phyloP scores from a whole-genome alignment of 2,329 filamentous ascomycete genomes.

The Phyllosticta citrichinensis region DNA sequence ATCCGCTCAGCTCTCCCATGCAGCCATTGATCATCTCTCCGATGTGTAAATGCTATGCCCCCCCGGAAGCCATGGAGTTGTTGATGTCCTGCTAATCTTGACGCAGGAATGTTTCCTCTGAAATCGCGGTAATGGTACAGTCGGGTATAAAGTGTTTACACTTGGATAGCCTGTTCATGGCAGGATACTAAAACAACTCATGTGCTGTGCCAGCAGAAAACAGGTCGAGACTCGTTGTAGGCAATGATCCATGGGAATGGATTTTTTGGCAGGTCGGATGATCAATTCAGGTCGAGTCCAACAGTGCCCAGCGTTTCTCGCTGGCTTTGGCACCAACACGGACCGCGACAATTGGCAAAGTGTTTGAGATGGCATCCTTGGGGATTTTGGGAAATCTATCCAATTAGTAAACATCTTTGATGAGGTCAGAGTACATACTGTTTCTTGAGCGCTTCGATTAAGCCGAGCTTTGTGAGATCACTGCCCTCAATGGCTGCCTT shows the following conservation, averaged over 20 bases:
- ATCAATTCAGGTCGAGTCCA: not conserved
- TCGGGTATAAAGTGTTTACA: not conserved
- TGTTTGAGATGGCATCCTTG: slow-evolving; percentile 61
- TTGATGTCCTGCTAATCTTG: not conserved
- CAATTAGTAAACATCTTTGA: slow-evolving; percentile 8
- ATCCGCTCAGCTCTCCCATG: not conserved
- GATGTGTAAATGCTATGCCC: not conserved
- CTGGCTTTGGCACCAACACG: slow-evolving; percentile 51
- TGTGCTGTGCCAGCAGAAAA: not conserved
- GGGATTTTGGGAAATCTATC: slow-evolving; percentile 57
- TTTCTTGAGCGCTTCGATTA: slow-evolving; percentile 67
- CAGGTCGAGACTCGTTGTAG: not conserved
- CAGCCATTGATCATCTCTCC: not conserved
- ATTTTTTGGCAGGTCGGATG: not conserved
- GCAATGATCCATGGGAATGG: not conserved
- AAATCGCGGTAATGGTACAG: not conserved
- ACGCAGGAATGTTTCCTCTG: not conserved
- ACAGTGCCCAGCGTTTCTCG: slow-evolving; percentile 53
- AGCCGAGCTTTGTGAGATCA: slow-evolving; percentile 61
- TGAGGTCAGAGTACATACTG: slow-evolving; percentile 32
- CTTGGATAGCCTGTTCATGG: not conserved
- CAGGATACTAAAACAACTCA: not conserved
- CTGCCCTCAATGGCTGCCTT: slow-evolving; percentile 60
- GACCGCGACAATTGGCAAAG: slow-evolving; percentile 55
- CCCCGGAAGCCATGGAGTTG: not conserved